Base-by-base conservation (phyloP, 768 basidiomycete species). In the Suillus subaureus region DNA sequence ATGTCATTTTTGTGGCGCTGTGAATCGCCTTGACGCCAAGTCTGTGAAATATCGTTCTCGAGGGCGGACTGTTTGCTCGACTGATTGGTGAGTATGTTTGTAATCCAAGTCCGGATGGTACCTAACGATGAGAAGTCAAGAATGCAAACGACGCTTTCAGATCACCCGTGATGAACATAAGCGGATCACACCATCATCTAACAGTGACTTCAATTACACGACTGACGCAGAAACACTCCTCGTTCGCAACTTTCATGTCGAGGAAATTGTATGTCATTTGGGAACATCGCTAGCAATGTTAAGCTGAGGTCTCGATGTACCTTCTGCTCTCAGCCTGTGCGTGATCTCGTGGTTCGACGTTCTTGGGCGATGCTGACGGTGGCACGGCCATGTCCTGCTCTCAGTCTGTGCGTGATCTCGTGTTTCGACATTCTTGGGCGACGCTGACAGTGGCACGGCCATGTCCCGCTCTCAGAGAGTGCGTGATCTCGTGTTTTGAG, bases 141-240 rank as follows among this genome's bases (percentile, higher is more conserved):
- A 68, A 6, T 74, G 74, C 54, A 70, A 73, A 67, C 67, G 73
- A 13, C 70, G 75, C 54, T 74, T 75, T 51, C 72, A 70, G 49
- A 67, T 75, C 7, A 35, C 55, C 49, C 49, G 49, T 16, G 2
- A 13, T 12, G 6, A 9, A 15, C 0, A n/a, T 4, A 35, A 40
- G 40, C 4, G 15, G 13, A 26, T 12, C 12, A 26, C 23, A 26
- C 23, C 0, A 26, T 4, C 13, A 1, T 23, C 6, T 23, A 35
- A 37, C 12, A 23, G 47, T 23, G 12, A 13, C 47, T 23, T 12
- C 47, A 23, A 23, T 13, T 12, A 6, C 23, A 13, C 23, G n/a
- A 23, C 12, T 23, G n/a, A 13, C 11, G n/a, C n/a, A 23, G 23
- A 49, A 49, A 13, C 12, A 11, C 47, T 2, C 12, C 47, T 49